phyloP scores from a whole-genome alignment of 306 rosid genomes.

The Gynostemma pentaphyllum region DNA sequence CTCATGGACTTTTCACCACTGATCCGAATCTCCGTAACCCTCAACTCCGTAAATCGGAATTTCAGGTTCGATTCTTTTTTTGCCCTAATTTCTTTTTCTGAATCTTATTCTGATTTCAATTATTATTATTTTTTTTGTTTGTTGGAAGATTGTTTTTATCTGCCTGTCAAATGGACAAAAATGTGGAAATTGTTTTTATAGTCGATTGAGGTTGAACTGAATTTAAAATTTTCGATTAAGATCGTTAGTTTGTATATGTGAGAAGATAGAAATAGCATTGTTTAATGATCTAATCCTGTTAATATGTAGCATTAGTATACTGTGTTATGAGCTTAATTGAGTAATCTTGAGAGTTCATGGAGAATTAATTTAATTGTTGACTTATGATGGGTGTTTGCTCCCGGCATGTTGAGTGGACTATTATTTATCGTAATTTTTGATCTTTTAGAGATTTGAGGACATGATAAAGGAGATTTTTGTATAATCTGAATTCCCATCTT shows the following conservation, averaged over 20 bases:
- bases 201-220: neutral
- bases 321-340: neutral
- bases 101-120: neutral
- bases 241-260: too few species aligned
- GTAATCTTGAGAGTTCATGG: neutral
- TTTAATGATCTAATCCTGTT: slow-evolving; percentile 1
- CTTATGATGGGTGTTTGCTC: neutral
- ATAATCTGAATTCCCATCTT: neutral
- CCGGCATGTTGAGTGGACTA: neutral
- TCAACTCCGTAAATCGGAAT: slow-evolving; percentile 26
- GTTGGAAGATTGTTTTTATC: neutral
- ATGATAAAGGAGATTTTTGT: neutral
- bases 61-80: slow-evolving; percentile 29
- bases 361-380: neutral
- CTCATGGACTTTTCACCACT: slow-evolving; percentile 39
- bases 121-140: neutral
- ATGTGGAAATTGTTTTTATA: too few species aligned
- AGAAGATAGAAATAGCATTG: neutral
- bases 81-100: neutral
- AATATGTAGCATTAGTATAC: neutral
- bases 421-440: neutral
- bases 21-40: slow-evolving; percentile 21
- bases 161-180: neutral
- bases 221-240: neutral
- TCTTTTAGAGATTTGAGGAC: neutral